Evolutionary conservation across 805 yeast genomes (phyloP), one percentile per base, ranked within the genome.

Genomic region (Sungouiella thailandica): DNA sequence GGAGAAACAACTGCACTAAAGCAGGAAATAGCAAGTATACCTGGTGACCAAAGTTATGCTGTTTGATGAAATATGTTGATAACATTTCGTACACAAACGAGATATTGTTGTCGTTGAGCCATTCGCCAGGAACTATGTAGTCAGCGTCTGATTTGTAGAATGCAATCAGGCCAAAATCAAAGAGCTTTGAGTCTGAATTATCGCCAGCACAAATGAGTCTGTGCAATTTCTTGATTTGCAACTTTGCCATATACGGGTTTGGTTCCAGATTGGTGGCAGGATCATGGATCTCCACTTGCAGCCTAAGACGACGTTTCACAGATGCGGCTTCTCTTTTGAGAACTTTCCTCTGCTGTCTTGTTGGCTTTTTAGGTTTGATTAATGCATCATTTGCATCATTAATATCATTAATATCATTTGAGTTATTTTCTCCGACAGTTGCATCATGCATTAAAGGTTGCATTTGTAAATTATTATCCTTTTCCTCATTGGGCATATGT

Each of bases 41-140:
- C 39, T 57, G 62, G 29, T 41, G 39, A 23, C 42, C 47, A 27
- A 50, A 50, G 11, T 29, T 23, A 8, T 28, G 33, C 10, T 25
- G 26, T 10, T 47, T 39, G n/a, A 60, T 35, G 34, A 56, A 56
- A 15, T 40, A 32, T 23, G 52, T 50, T 31, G 27, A 33, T 26
- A 62, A 40, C 38, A 69, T 67, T 49, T 80, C 87, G 53, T 68
- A 83, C 13, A 80, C 56, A 35, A 81, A 74, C 0, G 82, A 62
- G 24, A 83, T 70, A 44, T 80, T 76, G 47, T 80, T 80, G 49
- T 83, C 90, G 46, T 78, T 80, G 19, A 83, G 58, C 90, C 93
- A 83, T 49, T 80, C 81, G 23, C 74, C 83, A 13, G 80, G 78
- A 32, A 65, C 59, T 11, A 83, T 54, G 44, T 74, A 78, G 28